Base-by-base conservation (phyloP, 352 stramenopile genomes). In the Pythium folliculosum region DNA sequence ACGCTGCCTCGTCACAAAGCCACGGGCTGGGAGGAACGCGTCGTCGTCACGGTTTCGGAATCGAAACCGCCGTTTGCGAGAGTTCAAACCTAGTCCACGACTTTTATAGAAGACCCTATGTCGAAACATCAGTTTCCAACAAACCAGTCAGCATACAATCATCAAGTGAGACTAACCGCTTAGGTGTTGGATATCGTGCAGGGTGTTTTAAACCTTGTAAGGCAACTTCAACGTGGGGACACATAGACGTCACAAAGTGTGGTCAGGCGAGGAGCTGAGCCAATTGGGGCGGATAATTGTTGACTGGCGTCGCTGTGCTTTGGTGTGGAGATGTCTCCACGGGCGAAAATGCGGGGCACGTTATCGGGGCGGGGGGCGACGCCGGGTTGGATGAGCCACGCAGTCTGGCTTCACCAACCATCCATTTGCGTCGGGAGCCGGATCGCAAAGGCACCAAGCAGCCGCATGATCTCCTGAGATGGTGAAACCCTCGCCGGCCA, bases 31-130 rank as follows among this genome's bases (percentile, higher is more conserved):
- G 38, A 14, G 38, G 45, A 68, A 52, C 14, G 27, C 30, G 47
- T 32, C 59, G 45, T 58, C 66, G 66, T 67, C 60, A 72, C 53
- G 19, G 27, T 30, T 57, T 62, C 59, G 7, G 23, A 71, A 65
- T 54, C 44, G 54, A 47, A 63, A 63, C 54, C 2, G 25, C 17
- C 38, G 14, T n/a, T 2, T 14, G 43, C 56, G 7, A 22, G 44
- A 48, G 25, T 72, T 72, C 66, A 72, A 72, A 65, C 66, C 66
- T 72, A 72, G 13, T 9, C 58, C 25, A 23, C 22, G n/a, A 50
- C 55, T 21, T 7, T 3, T 60, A 54, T 69, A 63, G 40, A 48
- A 37, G 23, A 16, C 43, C 40, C 22, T 17, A 16, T 68, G 61
- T 59, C 61, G 61, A 68, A 68, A 60, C 61, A 68, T 62, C 40